phyloP scores from a whole-genome alignment of 2,329 filamentous ascomycete genomes.

The Sordariomycetes sp. region DNA sequence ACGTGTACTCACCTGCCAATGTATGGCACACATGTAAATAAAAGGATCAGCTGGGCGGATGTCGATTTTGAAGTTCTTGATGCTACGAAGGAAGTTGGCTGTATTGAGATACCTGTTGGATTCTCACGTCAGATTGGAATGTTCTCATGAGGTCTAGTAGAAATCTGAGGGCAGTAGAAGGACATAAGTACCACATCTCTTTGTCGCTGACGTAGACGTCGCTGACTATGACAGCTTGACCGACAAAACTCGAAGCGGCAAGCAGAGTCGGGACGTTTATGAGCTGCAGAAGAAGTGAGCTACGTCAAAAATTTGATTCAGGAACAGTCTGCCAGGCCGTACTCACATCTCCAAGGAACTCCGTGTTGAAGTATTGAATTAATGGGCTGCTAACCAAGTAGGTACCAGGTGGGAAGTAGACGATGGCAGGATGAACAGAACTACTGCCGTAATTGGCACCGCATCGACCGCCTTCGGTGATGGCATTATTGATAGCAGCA shows the following conservation, averaged over 20 bases:
- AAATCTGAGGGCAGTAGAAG: neutral
- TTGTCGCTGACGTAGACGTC: slow-evolving; percentile 12
- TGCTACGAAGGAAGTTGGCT: slow-evolving; percentile 55
- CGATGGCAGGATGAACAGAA: slow-evolving; percentile 66
- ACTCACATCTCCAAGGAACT: slow-evolving; percentile 60
- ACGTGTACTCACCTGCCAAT: slow-evolving; percentile 57
- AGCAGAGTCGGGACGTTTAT: slow-evolving; percentile 40
- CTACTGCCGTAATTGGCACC: slow-evolving; percentile 68
- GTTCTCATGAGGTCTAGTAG: neutral
- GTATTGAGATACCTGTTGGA: slow-evolving; percentile 3
- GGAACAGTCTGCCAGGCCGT: neutral
- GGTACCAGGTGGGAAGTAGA: slow-evolving; percentile 80
- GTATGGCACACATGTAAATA: slow-evolving; percentile 22
- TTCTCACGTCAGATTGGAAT: no score
- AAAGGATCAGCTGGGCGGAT: slow-evolving; percentile 1
- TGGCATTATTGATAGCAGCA: slow-evolving; percentile 69
- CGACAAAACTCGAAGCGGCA: slow-evolving; percentile 39
- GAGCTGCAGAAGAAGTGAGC: slow-evolving; percentile 25
- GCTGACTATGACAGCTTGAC: slow-evolving; percentile 47
- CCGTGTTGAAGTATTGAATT: slow-evolving; percentile 67
- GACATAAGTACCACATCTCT: neutral
- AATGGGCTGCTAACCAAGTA: slow-evolving; percentile 70
- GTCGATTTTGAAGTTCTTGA: slow-evolving; percentile 48
- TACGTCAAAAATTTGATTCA: neutral
- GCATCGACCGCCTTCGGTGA: slow-evolving; percentile 61